Conservation (phyloP, 352 stramenopile species). For the Thraustotheca clavata region DNA sequence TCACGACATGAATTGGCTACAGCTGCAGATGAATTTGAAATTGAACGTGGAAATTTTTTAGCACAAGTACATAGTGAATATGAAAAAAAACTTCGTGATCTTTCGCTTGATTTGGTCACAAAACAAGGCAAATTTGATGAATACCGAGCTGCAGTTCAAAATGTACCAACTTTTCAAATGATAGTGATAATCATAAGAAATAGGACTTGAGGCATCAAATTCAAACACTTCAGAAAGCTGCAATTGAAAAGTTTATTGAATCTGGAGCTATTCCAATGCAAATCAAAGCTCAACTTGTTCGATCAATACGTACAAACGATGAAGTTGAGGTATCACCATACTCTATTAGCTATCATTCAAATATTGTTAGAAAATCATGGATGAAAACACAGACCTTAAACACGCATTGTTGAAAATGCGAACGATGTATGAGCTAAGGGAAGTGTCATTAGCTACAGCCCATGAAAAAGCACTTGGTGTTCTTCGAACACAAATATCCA, state of each 20-base stretch:
- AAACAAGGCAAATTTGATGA: constrained; percentile 60
- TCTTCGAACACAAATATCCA: constrained; percentile 24
- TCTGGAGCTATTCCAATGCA: constrained; percentile 42
- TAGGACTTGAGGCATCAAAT: constrained; percentile 49
- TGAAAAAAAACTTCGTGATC: constrained; percentile 42
- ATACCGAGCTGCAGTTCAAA: constrained; percentile 47
- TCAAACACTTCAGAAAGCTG: constrained; percentile 39
- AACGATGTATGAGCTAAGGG: constrained; percentile 51
- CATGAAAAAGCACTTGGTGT: constrained; percentile 27
- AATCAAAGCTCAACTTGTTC: constrained; percentile 41
- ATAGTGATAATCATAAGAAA: neutral
- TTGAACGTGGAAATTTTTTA: constrained; percentile 35
- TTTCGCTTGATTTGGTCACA: constrained; percentile 41
- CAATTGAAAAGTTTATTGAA: constrained; percentile 50
- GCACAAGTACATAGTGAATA: constrained; percentile 44
- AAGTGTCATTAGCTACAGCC: constrained; percentile 32
- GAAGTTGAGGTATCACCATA: constrained; percentile 11
- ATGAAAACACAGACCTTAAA: constrained; percentile 58
- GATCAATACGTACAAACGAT: constrained; percentile 36
- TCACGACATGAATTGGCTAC: constrained; percentile 3
- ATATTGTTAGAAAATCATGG: constrained; percentile 29
- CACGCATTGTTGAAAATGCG: constrained; percentile 59
- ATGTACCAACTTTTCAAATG: neutral
- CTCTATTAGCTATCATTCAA: neutral
- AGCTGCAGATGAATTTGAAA: constrained; percentile 16